Conservation (phyloP, 2,329 filamentous ascomycete species). For the Fusarium anthophilum region DNA sequence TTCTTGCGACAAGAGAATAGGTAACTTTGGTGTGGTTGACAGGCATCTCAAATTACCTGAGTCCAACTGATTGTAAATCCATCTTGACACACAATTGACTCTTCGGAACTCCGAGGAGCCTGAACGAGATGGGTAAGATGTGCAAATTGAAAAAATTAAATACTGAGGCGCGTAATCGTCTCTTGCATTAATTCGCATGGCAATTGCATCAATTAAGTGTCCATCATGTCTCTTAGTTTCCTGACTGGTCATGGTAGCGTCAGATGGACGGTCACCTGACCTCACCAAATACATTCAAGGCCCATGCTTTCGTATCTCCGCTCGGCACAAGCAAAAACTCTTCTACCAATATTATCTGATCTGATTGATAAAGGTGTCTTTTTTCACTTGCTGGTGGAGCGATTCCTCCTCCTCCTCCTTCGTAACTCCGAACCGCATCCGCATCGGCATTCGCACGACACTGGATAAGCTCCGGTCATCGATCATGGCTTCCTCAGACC, state of each 20-base stretch:
- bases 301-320: conserved; percentile 46
- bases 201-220: background rate
- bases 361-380: conserved; percentile 52
- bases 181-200: background rate
- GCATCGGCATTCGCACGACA: conserved; percentile 33
- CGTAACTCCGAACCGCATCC: conserved; percentile 49
- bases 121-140: background rate
- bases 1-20: background rate
- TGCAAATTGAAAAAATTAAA: background rate
- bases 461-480: conserved; percentile 25
- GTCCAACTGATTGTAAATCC: background rate
- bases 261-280: conserved; percentile 11
- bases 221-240: background rate
- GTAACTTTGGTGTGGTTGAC: background rate
- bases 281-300: background rate
- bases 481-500: conserved; percentile 44
- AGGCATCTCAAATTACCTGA: background rate
- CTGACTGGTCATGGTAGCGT: background rate
- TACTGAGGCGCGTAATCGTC: background rate
- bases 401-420: conserved; percentile 39
- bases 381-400: conserved; percentile 41
- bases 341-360: conserved; percentile 49
- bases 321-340: conserved; percentile 44
- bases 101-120: conserved; percentile 12
- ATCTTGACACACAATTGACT: background rate